Evolutionary conservation across 202 grass and related monocot species (phyloP), one percentile per base, ranked within the genome.

Genomic region (Zoysia matrella): DNA sequence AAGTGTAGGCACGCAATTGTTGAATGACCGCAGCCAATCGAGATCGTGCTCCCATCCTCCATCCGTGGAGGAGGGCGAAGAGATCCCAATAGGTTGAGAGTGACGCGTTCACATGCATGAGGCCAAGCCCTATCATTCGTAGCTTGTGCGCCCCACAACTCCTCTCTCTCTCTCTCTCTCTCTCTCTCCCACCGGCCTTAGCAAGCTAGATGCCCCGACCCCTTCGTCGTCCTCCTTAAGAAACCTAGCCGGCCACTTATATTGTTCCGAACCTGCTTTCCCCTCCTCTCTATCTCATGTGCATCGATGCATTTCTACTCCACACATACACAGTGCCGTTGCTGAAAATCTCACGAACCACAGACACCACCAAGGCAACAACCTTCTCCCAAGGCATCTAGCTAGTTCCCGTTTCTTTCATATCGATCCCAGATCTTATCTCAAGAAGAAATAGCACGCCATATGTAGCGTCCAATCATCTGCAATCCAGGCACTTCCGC

Each of bases 71-170:
- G 85, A 71, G 72, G 46, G 67, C 61, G 45, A 43, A 40, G 63
- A 13, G 4, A 72, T 44, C 51, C 16, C 66, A 85, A 16, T 80
- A 70, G 66, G 71, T 22, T 22, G 22, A 22, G 22, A 22, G 22
- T 22, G 22, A 22, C 22, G 22, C 22, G 22, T 22, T 22, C 71
- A 76, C 85, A 82, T 82, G 81, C 85, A 82, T 77, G 75, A 88
- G 46, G 63, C 61, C 76, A 69, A 74, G 67, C 85, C 81, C 73
- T 80, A 86, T 85, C 74, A 85, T 88, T 74, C 51, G 65, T 78
- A 51, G 61, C 73, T 16, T 30, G 57, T 78, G 85, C 62, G 63
- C 44, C 60, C 73, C 78, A 44, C 47, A 5, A 10, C 0, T 10
- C 6, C 51, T 1, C 80, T 10, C 65, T 52, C 46, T 68, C 51